Conservation (phyloP, 345 rosid genomes). For the Linum tenue region DNA sequence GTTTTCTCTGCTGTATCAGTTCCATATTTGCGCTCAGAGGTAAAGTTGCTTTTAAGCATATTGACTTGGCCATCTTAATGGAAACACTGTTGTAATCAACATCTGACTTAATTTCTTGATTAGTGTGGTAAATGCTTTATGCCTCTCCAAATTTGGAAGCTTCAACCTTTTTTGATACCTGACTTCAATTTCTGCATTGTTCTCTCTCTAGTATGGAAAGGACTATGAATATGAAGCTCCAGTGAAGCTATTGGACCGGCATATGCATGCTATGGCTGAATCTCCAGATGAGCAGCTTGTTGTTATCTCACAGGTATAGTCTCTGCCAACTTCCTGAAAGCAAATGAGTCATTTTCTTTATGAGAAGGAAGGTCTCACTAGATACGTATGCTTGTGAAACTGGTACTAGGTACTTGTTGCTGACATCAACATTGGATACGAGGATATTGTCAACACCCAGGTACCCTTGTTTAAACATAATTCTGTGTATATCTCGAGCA, state of each 20-base stretch:
- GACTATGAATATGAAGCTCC: constrained; percentile 95
- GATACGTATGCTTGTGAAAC: constrained; percentile 1
- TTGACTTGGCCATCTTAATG: background rate
- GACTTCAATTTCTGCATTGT: background rate
- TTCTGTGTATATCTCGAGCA: constrained; percentile 1
- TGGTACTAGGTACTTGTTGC: constrained; percentile 74
- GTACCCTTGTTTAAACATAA: constrained; percentile 11
- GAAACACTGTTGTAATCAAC: no score
- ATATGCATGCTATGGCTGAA: constrained; percentile 82
- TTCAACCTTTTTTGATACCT: background rate
- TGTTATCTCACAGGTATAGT: constrained; percentile 73
- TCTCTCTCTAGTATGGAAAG: constrained; percentile 68
- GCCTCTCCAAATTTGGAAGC: background rate
- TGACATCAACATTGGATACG: constrained; percentile 88
- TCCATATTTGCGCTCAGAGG: constrained; percentile 95
- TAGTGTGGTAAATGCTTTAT: background rate
- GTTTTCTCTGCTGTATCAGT: constrained; percentile 78
- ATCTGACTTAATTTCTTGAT: background rate
- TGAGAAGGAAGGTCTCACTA: background rate
- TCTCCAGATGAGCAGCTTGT: constrained; percentile 79
- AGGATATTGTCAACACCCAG: constrained; percentile 90
- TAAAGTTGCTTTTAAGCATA: constrained; percentile 16
- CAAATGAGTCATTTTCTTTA: background rate
- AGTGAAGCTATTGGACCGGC: constrained; percentile 79
- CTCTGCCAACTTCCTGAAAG: background rate